Evolutionary conservation across 2,329 filamentous ascomycete genomes (phyloP).

Genomic region (Hawksworthiomyces lignivorus): DNA sequence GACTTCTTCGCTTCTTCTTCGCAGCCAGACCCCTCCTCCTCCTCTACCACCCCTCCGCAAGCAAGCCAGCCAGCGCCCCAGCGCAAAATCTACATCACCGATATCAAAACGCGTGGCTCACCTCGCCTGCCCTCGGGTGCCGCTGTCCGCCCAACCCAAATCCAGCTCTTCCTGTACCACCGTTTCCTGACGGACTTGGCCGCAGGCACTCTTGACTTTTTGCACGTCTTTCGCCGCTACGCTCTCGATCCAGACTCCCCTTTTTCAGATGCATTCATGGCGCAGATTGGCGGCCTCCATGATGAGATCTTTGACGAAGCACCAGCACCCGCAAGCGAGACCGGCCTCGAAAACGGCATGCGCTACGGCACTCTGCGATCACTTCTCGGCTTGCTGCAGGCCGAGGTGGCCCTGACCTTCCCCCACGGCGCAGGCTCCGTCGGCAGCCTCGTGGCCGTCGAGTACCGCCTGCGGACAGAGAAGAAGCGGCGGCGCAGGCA

Average conservation of each 20-base stretch:
- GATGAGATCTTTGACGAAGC: conserved; percentile 54
- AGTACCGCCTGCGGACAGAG: conserved; percentile 37
- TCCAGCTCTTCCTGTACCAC: conserved; percentile 88
- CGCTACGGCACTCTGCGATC: conserved; percentile 42
- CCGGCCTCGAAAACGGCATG: conserved; percentile 22
- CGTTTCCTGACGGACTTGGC: conserved; percentile 73
- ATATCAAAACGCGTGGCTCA: conserved; percentile 76
- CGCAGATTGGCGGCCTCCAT: conserved; percentile 62
- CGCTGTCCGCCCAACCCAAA: conserved; percentile 64
- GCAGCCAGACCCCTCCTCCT: background rate
- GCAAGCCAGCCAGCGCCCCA: conserved; percentile 2
- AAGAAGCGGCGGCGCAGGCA: background rate
- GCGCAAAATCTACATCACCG: conserved; percentile 61
- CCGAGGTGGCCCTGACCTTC: conserved; percentile 45
- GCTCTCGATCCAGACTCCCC: conserved; percentile 53
- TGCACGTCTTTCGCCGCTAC: conserved; percentile 63
- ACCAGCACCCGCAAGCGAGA: conserved; percentile 10
- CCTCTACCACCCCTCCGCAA: background rate
- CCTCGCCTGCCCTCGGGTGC: conserved; percentile 56
- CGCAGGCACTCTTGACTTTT: conserved; percentile 60
- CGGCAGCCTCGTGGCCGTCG: conserved; percentile 43
- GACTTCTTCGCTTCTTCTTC: conserved; percentile 16
- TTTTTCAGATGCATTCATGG: conserved; percentile 75
- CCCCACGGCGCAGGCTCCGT: conserved; percentile 40
- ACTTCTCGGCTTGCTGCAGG: conserved; percentile 36